phyloP scores from a whole-genome alignment of 2,329 filamentous ascomycete genomes.

The Penicillium sp. region DNA sequence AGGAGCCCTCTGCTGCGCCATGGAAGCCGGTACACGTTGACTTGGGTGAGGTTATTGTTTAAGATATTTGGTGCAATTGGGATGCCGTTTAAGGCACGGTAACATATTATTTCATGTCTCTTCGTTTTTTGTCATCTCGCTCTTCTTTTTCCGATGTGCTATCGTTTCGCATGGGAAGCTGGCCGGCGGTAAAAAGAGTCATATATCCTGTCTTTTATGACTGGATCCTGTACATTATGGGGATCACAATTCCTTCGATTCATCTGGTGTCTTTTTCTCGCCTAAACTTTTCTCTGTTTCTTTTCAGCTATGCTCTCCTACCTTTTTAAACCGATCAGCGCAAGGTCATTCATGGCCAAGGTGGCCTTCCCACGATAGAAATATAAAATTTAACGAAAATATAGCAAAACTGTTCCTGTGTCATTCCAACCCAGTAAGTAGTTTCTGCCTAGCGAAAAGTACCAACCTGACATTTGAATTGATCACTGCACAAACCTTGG shows the following conservation, averaged over 20 bases:
- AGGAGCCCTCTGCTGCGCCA: conserved; percentile 59
- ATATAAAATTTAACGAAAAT: background rate
- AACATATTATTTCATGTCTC: conserved; percentile 24
- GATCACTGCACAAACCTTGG: too few species aligned
- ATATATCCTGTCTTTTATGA: conserved; percentile 29
- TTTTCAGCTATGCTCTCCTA: conserved; percentile 16
- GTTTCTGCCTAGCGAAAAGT: too few species aligned
- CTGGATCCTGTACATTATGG: conserved; percentile 44
- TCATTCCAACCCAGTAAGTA: too few species aligned
- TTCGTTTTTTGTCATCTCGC: conserved; percentile 24
- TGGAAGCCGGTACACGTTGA: conserved; percentile 72
- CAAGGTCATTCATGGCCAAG: conserved; percentile 5
- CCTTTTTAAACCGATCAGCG: conserved; percentile 18
- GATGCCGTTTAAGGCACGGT: conserved; percentile 11
- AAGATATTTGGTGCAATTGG: conserved; percentile 24
- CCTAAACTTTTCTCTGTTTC: conserved; percentile 17
- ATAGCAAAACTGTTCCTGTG: background rate
- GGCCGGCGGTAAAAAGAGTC: conserved; percentile 23
- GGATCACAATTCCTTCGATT: conserved; percentile 35
- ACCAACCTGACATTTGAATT: too few species aligned
- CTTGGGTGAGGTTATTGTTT: conserved; percentile 67
- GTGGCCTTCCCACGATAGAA: conserved; percentile 19
- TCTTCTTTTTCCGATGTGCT: conserved; percentile 29
- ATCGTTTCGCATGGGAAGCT: conserved; percentile 28
- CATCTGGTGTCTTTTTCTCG: conserved; percentile 33